Evolutionary conservation across 1,284 basidiomycete genomes (phyloP), one percentile per base, ranked within the genome.

Genomic region (Termitomyces sp.): DNA sequence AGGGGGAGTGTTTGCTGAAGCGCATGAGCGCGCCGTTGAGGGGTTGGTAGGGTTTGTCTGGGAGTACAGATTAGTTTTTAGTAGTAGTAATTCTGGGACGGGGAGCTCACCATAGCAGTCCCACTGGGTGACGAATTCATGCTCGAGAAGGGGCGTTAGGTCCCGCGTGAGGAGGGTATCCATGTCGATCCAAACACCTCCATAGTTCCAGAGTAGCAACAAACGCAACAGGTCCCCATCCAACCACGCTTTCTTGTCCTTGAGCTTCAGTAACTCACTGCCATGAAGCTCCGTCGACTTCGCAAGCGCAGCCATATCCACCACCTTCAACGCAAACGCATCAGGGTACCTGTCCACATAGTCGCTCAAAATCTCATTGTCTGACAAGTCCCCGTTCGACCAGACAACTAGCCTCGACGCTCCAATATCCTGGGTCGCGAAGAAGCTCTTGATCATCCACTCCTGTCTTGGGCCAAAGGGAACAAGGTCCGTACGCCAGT

Each of bases 151-250:
- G 4, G 92, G 90, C 4, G 84, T 75, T 19, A 97, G 72, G 68
- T 92, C 88, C 48, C 93, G 73, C 40, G 91, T 93, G 56, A 96
- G 69, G 52, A 97, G 76, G 60, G 88, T 88, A 69, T 97, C 94
- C 91, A 97, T 96, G 67, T 97, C 93, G 55, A 96, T 79, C 94
- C 94, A 97, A 31, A 93, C 79, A 2, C 94, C 94, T 5, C 93
- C 93, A 63, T 83, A 84, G 57, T 82, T 83, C 90, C 92, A 96
- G n/a, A 96, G 71, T 38, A 93, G 81, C 37, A 97, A 73, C 52
- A 97, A 66, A 45, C 94, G 75, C 26, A 96, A 77, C 37, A 95
- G 76, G 68, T 96, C 94, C 0, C 93, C 93, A 63, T 96, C 93
- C n/a, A 95, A 74, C 93, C 93, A 96, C 7, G 90, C 93, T 63